Evolutionary conservation across 495 filamentous ascomycete species (phyloP), one percentile per base, ranked within the genome.

Genomic region (Neurospora sp.): DNA sequence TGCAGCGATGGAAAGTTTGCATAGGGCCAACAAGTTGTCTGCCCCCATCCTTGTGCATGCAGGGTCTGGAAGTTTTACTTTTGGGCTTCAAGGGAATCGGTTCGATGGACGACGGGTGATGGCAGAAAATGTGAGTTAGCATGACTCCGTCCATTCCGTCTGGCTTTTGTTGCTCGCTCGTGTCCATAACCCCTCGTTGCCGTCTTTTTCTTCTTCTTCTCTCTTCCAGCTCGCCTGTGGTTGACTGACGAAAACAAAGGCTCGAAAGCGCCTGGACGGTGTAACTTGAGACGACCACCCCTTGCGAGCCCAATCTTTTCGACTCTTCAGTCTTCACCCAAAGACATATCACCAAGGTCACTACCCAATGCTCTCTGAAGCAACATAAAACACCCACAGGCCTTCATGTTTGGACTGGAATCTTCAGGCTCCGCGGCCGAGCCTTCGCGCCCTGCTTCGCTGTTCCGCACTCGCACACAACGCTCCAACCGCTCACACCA

Each of bases 401-500:
- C 27, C 54, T 35, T 31, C 54, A 62, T 62, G 54, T 62, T 35
- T 31, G 54, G 27, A 62, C 1, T 35, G 54, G 54, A 62, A 62
- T 62, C 54, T 31, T 31, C 54, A 31, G 54, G 54, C 54, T 62
- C 54, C 3, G 27, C 27, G 54, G 54, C 54, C 5, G 54, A 62
- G 54, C 54, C 54, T 62, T 62, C 54, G 54, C 23, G 54, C 23
- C 54, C 54, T 62, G 54, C 12, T 35, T 62, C 54, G 27, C 27
- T 62, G 27, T 62, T 62, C 54, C 54, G 54, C 27, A 62, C 54
- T 62, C 54, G 54, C 54, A 62, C 54, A 62, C 54, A 62, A 31
- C 54, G 5, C 23, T 62, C 54, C 2, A 75, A 62, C 44, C 79
- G 72, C 11, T 79, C 79, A 2, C 76, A 72, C 71, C 75, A 49